Evolutionary conservation across 1,139 yeast species (phyloP).

Genomic region (Taphrina wiesneri): DNA sequence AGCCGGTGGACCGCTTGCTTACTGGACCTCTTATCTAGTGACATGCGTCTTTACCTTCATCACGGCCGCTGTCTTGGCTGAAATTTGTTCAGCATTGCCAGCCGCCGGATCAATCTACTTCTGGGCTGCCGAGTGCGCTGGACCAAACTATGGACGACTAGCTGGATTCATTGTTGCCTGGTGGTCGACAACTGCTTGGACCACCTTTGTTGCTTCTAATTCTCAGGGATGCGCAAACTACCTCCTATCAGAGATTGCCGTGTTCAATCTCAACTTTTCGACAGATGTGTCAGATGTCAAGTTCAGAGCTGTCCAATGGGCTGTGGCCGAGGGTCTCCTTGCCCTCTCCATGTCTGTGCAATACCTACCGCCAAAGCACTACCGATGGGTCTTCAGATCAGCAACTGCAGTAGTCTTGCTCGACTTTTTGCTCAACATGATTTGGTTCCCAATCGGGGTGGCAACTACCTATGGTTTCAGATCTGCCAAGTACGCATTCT

Average conservation of each 20-base stretch:
- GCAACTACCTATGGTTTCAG: slow-evolving; percentile 46
- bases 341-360: slow-evolving; percentile 40
- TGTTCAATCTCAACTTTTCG: slow-evolving; percentile 40
- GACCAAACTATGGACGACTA: slow-evolving; percentile 41
- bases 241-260: slow-evolving; percentile 41
- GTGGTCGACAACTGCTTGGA: slow-evolving; percentile 44
- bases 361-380: slow-evolving; percentile 41
- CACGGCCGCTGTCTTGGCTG: slow-evolving; percentile 43
- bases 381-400: slow-evolving; percentile 41
- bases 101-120: slow-evolving; percentile 45
- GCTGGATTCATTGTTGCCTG: slow-evolving; percentile 43
- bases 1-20: slow-evolving; percentile 43
- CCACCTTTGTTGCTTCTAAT: slow-evolving; percentile 42
- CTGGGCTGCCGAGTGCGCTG: slow-evolving; percentile 44
- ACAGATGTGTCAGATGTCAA: slow-evolving; percentile 40
- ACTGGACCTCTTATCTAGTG: slow-evolving; percentile 41
- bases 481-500: slow-evolving; percentile 61
- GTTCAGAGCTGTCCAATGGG: slow-evolving; percentile 44
- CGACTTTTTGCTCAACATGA: slow-evolving; percentile 42
- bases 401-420: slow-evolving; percentile 40
- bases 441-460: slow-evolving; percentile 44
- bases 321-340: slow-evolving; percentile 41
- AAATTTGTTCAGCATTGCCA: slow-evolving; percentile 43
- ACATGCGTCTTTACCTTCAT: slow-evolving; percentile 41
- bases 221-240: slow-evolving; percentile 42